Evolutionary conservation across 345 rosid genomes (phyloP).

Genomic region (Psidium guajava): DNA sequence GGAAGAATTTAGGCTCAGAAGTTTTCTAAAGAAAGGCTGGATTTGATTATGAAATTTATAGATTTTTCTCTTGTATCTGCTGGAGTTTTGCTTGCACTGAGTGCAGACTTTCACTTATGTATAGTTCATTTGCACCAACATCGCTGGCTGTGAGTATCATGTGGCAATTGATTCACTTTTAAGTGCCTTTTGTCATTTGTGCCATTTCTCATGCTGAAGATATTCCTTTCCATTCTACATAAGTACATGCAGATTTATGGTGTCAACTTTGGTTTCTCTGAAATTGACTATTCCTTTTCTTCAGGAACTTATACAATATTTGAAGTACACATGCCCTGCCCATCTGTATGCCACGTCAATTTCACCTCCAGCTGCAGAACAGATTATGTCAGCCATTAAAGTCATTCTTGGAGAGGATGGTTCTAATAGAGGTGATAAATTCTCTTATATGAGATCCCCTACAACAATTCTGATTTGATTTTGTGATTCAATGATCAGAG

Average conservation of each 20-base stretch:
- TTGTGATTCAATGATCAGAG: background rate
- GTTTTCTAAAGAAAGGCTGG: background rate
- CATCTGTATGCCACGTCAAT: constrained; percentile 93
- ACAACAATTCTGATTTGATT: background rate
- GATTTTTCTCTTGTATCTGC: background rate
- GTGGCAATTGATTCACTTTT: background rate
- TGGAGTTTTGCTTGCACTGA: background rate
- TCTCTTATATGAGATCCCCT: background rate
- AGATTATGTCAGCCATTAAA: constrained; percentile 72
- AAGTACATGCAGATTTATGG: background rate
- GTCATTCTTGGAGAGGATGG: constrained; percentile 96
- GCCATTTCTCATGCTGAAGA: background rate
- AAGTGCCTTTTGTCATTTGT: background rate
- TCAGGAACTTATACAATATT: constrained; percentile 73
- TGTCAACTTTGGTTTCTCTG: background rate
- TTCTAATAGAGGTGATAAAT: constrained; percentile 67
- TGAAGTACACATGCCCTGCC: constrained; percentile 74
- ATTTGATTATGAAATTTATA: background rate
- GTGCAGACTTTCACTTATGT: background rate
- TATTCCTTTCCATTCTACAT: background rate
- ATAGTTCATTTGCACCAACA: background rate
- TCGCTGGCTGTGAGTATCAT: background rate
- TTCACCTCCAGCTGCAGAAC: constrained; percentile 87
- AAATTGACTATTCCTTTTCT: background rate
- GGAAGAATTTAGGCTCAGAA: background rate